Evolutionary conservation across 2,329 filamentous ascomycete genomes (phyloP), one percentile per base, ranked within the genome.

Genomic region (Nemania sp.): DNA sequence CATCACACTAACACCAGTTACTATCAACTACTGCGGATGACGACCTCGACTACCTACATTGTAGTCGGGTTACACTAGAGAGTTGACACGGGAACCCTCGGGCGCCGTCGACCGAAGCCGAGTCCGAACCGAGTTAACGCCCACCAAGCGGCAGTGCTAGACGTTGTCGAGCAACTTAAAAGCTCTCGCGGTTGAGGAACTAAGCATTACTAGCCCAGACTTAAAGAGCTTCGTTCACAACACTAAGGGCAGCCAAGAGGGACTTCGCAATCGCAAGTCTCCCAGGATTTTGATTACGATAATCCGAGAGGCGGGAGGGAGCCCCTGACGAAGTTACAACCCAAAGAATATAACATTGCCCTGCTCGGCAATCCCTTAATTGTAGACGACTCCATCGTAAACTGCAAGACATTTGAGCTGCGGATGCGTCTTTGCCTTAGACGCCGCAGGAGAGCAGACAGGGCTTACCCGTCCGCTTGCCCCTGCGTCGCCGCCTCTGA

Each of bases 401-500:
- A 39, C 43, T 39, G n/a, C 17, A 9, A 40, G 25, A 20, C 12
- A 29, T 29, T 40, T 54, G 2, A 40, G 20, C 52, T 58, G 32
- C 17, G 40, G 29, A 47, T 39, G 29, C 29, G 40, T 7, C 32
- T 32, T 45, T 40, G 47, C 55, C 20, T 54, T n/a, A 17, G 20
- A 59, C 50, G 54, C 54, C 59, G 46, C 51, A 55, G 17, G 18
- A 39, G 37, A 34, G 21, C 59, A 42, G 15, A 40, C 12, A 25
- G 4, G 25, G 25, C 25, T 3, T 29, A 29, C 4, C 25, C 7
- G 7, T 29, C 48, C n/a, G 15, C 37, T 43, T 52, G 48, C 56
- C 59, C 59, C 59, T 62, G 55, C 59, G 54, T 62, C 59, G 21
- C 39, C 39, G 59, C 59, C 53, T 57, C 59, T 53, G 17, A 12